Conservation (phyloP, 208 protist species). For the Trypanosoma conorhini region DNA sequence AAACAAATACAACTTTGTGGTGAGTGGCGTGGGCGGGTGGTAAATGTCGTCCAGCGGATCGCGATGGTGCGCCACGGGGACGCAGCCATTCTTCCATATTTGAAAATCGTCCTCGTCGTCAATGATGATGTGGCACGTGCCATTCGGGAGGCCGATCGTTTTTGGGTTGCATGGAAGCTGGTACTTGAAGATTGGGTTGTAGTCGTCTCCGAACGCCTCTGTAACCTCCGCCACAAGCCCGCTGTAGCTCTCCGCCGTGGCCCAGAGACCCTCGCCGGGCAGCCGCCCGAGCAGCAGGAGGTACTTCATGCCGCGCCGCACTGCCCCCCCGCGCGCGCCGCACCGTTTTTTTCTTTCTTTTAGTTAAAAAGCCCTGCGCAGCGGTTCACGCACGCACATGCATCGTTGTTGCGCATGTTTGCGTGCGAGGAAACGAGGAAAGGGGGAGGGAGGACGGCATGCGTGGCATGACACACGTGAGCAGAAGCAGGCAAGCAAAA, state of each 20-base stretch:
- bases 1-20: constrained; percentile 31
- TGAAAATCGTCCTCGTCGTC: constrained; percentile 47
- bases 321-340: background rate
- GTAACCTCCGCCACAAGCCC: constrained; percentile 27
- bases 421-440: too few species aligned
- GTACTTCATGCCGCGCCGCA: constrained; percentile 18
- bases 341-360: background rate
- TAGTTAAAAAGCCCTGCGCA: too few species aligned
- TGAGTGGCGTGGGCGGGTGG: constrained; percentile 28
- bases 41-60: constrained; percentile 30
- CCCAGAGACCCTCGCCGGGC: constrained; percentile 41
- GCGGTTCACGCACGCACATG: background rate
- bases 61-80: constrained; percentile 20
- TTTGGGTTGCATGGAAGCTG: constrained; percentile 32
- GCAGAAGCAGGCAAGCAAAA: background rate
- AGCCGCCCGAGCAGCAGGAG: constrained; percentile 30
- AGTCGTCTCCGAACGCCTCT: constrained; percentile 34
- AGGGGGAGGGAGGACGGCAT: too few species aligned
- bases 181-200: constrained; percentile 49
- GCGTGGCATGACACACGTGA: too few species aligned
- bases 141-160: constrained; percentile 22
- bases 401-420: too few species aligned
- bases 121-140: constrained; percentile 37
- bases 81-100: constrained; percentile 38
- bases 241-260: constrained; percentile 27